Base-by-base conservation (phyloP, 2,329 filamentous ascomycete genomes). In the Curvularia eragrostidis region DNA sequence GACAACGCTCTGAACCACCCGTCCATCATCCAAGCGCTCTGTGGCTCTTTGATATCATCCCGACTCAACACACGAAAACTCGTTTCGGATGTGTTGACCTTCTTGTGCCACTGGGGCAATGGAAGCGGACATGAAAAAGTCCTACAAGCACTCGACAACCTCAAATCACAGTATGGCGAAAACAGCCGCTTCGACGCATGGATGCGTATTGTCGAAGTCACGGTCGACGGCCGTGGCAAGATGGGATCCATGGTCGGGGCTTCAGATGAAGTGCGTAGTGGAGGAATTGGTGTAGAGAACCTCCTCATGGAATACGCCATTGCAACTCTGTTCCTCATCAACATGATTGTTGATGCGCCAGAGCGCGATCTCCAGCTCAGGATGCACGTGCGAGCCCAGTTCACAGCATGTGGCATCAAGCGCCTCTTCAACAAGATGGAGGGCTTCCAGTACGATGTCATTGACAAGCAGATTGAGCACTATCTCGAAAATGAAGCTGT, bases 131-230 rank as follows among this genome's bases (percentile, higher is more conserved):
- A 99, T 73, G 81, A 93, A 67, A 97, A 96, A 78, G 95, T 99
- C 32, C 87, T 99, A 54, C 91, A 96, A 79, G 91, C 93, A 36
- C 87, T 98, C 82, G 95, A 99, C 74, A 86, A 90, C 74, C 90
- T 97, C 78, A 98, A 97, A 79, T 86, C 84, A 43, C 87, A 93
- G 70, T 89, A 93, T 71, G 90, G 89, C 61, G 95, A 98, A 77
- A 97, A 96, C 78, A 94, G 95, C 38, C 88, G 95, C 1, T 99
- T 99, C 72, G 95, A 99, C 77, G 89, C 93, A 36, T 99, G 95
- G 95, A 97, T 99, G 91, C 91, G 95, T 58, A 90, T 97, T 59
- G 94, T 98, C 41, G 95, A 98, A 79, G 94, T 98, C 68, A 98
- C 94, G 1, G 88, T 97, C 63, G 95, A 98, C 77, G 95, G 95